Percentiles rank a stretch among this genome's conserved stretches.
Conservation (phyloP, 2,329 filamentous ascomycete species). For the Pseudogymnoascus sp. region DNA sequence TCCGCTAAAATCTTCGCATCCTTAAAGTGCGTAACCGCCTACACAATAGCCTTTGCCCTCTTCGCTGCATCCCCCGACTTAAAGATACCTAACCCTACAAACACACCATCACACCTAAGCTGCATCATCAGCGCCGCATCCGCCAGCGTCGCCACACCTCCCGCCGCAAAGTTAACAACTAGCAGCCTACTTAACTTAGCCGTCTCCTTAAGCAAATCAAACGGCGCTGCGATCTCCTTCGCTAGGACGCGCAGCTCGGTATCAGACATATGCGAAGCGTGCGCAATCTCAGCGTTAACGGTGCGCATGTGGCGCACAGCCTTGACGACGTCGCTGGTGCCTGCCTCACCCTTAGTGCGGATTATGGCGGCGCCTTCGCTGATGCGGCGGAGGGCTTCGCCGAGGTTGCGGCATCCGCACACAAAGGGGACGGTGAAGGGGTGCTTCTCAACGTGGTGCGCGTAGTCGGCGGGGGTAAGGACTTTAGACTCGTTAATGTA, state of each 20-base stretch:
- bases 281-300: slow-evolving; percentile 73
- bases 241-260: slow-evolving; percentile 72
- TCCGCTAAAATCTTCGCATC: slow-evolving; percentile 81
- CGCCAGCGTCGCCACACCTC: slow-evolving; percentile 97
- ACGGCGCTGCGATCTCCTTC: slow-evolving; percentile 73
- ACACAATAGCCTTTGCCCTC: slow-evolving; percentile 88
- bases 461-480: slow-evolving; percentile 84
- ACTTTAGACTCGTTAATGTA: slow-evolving; percentile 99
- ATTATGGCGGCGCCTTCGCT: slow-evolving; percentile 97
- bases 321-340: slow-evolving; percentile 94
- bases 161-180: slow-evolving; percentile 95
- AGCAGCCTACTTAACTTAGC: slow-evolving; percentile 81
- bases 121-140: slow-evolving; percentile 99
- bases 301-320: slow-evolving; percentile 94
- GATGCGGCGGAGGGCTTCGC: slow-evolving; percentile 85
- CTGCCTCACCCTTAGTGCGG: slow-evolving; percentile 95
- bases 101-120: slow-evolving; percentile 94
- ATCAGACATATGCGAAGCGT: slow-evolving; percentile 58
- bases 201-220: slow-evolving; percentile 73
- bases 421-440: slow-evolving; percentile 82
- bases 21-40: slow-evolving; percentile 84
- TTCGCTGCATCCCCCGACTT: slow-evolving; percentile 87
- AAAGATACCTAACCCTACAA: slow-evolving; percentile 95
- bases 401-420: slow-evolving; percentile 89
- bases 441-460: slow-evolving; percentile 87